phyloP scores from a whole-genome alignment of 352 stramenopile genomes.

The Globisporangium orthogonon region DNA sequence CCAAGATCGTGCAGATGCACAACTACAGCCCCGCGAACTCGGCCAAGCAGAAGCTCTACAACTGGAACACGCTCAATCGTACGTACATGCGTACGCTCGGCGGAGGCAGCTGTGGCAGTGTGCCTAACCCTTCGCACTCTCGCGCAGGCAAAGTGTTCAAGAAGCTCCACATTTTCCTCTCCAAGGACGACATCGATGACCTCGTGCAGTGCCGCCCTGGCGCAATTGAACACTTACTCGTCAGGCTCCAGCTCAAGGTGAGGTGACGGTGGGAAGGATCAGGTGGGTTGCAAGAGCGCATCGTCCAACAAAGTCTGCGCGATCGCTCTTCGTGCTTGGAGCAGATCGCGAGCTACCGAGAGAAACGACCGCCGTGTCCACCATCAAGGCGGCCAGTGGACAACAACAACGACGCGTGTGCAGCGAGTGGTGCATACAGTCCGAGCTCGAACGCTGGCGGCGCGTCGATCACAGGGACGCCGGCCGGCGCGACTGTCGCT shows the following conservation, averaged over 20 bases:
- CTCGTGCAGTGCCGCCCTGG: constrained; percentile 86
- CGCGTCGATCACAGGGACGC: background rate
- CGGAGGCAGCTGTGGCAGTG: background rate
- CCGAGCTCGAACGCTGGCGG: background rate
- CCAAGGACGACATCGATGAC: constrained; percentile 89
- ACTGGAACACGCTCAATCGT: constrained; percentile 94
- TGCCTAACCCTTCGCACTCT: no score
- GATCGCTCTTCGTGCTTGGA: background rate
- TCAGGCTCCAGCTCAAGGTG: constrained; percentile 89
- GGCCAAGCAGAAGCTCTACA: constrained; percentile 93
- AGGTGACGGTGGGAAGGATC: background rate
- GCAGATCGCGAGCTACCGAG: constrained; percentile 77
- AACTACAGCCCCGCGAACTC: constrained; percentile 94
- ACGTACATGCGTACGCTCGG: no score
- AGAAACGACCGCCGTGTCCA: constrained; percentile 37
- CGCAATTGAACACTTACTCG: constrained; percentile 88
- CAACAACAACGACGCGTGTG: constrained; percentile 26
- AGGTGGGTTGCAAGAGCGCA: no score
- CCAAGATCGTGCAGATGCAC: constrained; percentile 94
- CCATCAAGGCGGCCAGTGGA: constrained; percentile 13
- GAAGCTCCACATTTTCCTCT: constrained; percentile 76
- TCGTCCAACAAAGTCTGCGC: no score
- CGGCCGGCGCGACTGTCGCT: background rate
- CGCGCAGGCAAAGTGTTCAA: constrained; percentile 82
- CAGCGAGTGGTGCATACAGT: background rate